These are phyloP conservation scores for Monosporozyma unispora DNA, from an alignment of 805 yeast genomes.

Conservation along the genomic window DNA sequence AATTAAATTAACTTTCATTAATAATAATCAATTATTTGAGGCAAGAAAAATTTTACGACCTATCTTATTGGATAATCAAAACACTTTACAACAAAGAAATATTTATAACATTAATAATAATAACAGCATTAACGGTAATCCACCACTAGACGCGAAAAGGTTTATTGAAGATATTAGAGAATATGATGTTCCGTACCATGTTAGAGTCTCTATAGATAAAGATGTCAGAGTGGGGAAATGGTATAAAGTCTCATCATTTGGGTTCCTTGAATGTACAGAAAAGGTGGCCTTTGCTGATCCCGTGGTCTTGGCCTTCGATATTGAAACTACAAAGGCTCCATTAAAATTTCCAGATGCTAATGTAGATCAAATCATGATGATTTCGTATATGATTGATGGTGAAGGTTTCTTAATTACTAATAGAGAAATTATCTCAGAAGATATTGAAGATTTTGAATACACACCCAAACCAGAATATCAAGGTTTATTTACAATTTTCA, in stretches of 20 bases:
- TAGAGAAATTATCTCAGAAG: slow-evolving; percentile 87
- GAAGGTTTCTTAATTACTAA: slow-evolving; percentile 91
- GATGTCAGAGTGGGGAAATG: slow-evolving; percentile 89
- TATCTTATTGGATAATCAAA: slow-evolving; percentile 56
- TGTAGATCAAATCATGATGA: slow-evolving; percentile 95
- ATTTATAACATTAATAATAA: slow-evolving; percentile 36
- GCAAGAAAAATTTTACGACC: slow-evolving; percentile 69
- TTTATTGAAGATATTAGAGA: slow-evolving; percentile 75
- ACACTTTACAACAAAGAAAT: slow-evolving; percentile 53
- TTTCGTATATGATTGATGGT: slow-evolving; percentile 98
- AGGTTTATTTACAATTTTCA: slow-evolving; percentile 81
- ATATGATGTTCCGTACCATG: slow-evolving; percentile 94
- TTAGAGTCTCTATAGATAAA: slow-evolving; percentile 87
- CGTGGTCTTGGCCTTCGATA: slow-evolving; percentile 91
- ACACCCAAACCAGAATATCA: slow-evolving; percentile 96
- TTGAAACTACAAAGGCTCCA: slow-evolving; percentile 95
- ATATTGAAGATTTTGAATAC: slow-evolving; percentile 93
- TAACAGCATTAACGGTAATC: slow-evolving; percentile 28
- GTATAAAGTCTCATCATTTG: slow-evolving; percentile 70
- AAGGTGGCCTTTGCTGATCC: slow-evolving; percentile 95
- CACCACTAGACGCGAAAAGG: slow-evolving; percentile 43
- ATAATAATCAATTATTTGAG: slow-evolving; percentile 59
- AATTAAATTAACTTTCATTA: slow-evolving; percentile 63
- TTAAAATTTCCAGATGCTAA: slow-evolving; percentile 89
- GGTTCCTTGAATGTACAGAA: slow-evolving; percentile 47